Evolutionary conservation across 257 asterid genomes (phyloP).

Genomic region (Schizonepeta tenuifolia): DNA sequence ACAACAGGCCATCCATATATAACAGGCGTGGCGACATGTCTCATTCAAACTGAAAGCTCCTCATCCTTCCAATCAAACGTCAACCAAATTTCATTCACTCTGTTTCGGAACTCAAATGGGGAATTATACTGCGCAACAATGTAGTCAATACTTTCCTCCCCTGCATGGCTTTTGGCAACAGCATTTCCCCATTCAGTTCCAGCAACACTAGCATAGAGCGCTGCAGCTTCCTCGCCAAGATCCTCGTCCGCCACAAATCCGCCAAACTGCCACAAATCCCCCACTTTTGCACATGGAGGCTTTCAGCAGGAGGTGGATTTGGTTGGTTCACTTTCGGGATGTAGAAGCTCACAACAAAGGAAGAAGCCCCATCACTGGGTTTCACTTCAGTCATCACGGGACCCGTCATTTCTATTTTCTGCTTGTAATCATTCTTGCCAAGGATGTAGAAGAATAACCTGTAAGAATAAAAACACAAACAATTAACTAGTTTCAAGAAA

Average conservation of each 20-base stretch:
- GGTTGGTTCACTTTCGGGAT: conserved; percentile 73
- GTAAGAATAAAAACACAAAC: neutral
- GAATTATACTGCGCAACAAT: conserved; percentile 83
- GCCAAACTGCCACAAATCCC: conserved; percentile 69
- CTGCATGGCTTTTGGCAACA: conserved; percentile 48
- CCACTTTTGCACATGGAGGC: conserved; percentile 70
- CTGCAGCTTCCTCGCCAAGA: conserved; percentile 69
- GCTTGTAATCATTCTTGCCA: conserved; percentile 57
- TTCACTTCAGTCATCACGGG: conserved; percentile 75
- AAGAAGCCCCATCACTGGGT: conserved; percentile 80
- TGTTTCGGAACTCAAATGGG: conserved; percentile 67
- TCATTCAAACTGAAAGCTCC: conserved; percentile 20
- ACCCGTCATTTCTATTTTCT: conserved; percentile 83
- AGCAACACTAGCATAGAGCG: conserved; percentile 51
- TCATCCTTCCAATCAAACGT: conserved; percentile 48
- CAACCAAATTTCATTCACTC: conserved; percentile 88
- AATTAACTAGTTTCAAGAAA: neutral
- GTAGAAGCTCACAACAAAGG: conserved; percentile 71
- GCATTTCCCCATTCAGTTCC: conserved; percentile 72
- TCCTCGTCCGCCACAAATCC: conserved; percentile 65
- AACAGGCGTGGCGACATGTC: too few relatives aligned
- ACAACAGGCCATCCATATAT: too few relatives aligned
- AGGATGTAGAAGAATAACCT: conserved; percentile 78
- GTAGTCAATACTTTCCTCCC: conserved; percentile 48
- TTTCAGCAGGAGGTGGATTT: conserved; percentile 68